Percentiles rank a stretch among this genome's conserved stretches.
These are phyloP conservation scores for Floccularia luteovirens DNA, from an alignment of 768 basidiomycete species.

Conservation along the genomic window DNA sequence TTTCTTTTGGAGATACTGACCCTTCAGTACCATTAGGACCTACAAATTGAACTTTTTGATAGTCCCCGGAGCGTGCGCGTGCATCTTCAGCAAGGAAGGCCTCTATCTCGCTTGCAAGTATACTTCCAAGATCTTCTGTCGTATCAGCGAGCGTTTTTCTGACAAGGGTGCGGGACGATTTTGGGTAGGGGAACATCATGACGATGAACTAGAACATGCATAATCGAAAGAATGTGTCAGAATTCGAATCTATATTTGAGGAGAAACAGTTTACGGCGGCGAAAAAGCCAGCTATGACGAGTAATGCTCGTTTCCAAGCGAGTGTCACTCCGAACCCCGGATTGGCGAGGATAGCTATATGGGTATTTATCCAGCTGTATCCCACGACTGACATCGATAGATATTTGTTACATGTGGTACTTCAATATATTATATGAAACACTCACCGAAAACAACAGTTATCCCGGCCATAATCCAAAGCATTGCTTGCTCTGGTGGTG, in stretches of 20 bases:
- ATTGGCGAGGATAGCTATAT: slow-evolving; percentile 18
- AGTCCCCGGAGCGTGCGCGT: slow-evolving; percentile 19
- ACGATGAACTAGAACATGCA: slow-evolving; percentile 25
- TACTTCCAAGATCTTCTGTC: slow-evolving; percentile 22
- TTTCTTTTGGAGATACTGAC: slow-evolving; percentile 27
- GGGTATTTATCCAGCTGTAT: slow-evolving; percentile 33
- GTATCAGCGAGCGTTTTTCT: slow-evolving; percentile 31
- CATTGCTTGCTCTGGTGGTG: slow-evolving; percentile 23
- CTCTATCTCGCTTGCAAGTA: slow-evolving; percentile 33
- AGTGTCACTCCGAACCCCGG: slow-evolving; percentile 26
- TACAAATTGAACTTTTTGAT: slow-evolving; percentile 19
- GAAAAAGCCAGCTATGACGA: slow-evolving; percentile 37
- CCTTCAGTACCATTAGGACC: slow-evolving; percentile 10
- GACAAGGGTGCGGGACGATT: slow-evolving; percentile 32
- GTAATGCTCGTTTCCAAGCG: slow-evolving; percentile 38
- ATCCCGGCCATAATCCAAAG: slow-evolving; percentile 30
- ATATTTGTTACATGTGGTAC: not conserved
- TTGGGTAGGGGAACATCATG: slow-evolving; percentile 38
- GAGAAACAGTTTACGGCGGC: slow-evolving; percentile 24
- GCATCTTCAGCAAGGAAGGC: slow-evolving; percentile 36
- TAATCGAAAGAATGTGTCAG: not conserved
- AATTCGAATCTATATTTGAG: not conserved
- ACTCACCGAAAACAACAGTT: slow-evolving; percentile 29
- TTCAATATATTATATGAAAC: not conserved
- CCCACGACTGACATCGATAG: slow-evolving; percentile 21